Base-by-base conservation (phyloP, 768 basidiomycete species). In the Rhizopogon roseolus region DNA sequence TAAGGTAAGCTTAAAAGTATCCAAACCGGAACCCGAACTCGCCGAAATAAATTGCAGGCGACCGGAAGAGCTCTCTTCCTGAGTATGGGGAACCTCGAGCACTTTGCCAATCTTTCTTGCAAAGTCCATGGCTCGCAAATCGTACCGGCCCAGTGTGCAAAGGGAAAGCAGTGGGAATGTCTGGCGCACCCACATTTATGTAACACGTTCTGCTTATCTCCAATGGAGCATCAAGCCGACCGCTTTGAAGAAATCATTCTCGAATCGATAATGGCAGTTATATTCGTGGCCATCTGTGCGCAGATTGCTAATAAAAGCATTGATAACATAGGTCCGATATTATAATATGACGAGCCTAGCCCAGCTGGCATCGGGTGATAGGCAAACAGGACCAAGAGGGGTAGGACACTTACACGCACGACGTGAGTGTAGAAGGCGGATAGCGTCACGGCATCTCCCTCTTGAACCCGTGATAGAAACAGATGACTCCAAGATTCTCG, bases 1-100 rank as follows among this genome's bases (percentile, higher is more conserved):
- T 6, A 22, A 9, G 14, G 41, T 58, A 39, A 61, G 49, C 34
- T 2, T 6, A 34, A 41, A 17, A 32, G 37, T 14, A 45, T 8
- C 11, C 13, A 5, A 11, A 37, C 46, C 29, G 3, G 6, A 25
- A 53, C 13, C 60, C 73, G 25, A 51, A 36, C 32, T 10, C 5
- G 81, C 81, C 36, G 72, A 71, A 55, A 86, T 66, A 62, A 84
- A 81, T 38, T 79, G 64, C 62, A 84, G 71, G 40, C 29, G 22
- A 11, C 34, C 28, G 9, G 71, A 71, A 55, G 76, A 74, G 9
- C 76, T 72, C 57, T 81, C 58, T 6, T 78, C 78, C 28, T 76
- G 73, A 11, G 75, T 70, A 60, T 79, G 80, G 16, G 71, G 60
- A 32, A 82, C 81, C 65, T 84, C 82, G 11, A 81, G 56, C 58